Evolutionary conservation across 2,329 filamentous ascomycete genomes (phyloP).

Genomic region (Ophiostoma perfectum): DNA sequence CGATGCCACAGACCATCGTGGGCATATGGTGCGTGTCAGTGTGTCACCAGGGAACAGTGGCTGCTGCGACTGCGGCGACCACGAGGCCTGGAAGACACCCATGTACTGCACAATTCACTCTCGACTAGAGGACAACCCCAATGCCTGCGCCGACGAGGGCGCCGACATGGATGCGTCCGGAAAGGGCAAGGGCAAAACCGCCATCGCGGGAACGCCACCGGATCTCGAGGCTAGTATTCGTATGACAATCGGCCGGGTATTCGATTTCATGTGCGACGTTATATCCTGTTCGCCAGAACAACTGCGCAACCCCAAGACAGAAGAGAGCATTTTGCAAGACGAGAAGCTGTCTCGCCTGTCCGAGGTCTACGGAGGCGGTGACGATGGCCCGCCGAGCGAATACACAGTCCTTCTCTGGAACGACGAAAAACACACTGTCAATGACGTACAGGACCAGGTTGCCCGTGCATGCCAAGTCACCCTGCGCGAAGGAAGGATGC

Average conservation of each 20-base stretch:
- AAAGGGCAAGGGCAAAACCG: slow-evolving; percentile 58
- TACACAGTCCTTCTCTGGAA: slow-evolving; percentile 92
- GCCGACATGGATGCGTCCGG: not conserved
- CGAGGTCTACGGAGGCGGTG: slow-evolving; percentile 66
- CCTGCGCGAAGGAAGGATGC: slow-evolving; percentile 60
- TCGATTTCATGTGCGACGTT: slow-evolving; percentile 97
- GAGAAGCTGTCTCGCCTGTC: slow-evolving; percentile 73
- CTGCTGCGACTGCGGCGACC: slow-evolving; percentile 90
- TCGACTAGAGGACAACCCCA: not conserved
- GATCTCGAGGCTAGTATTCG: slow-evolving; percentile 73
- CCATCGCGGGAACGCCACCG: slow-evolving; percentile 55
- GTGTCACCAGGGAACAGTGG: slow-evolving; percentile 29
- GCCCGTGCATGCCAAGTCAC: slow-evolving; percentile 78
- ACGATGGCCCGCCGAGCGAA: slow-evolving; percentile 62
- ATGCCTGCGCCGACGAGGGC: not conserved
- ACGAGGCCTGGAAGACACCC: slow-evolving; percentile 85
- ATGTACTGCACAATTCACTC: slow-evolving; percentile 94
- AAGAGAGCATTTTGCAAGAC: slow-evolving; percentile 73
- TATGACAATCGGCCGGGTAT: slow-evolving; percentile 75
- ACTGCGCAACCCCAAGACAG: slow-evolving; percentile 76
- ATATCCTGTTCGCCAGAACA: slow-evolving; percentile 98
- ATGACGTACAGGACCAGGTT: slow-evolving; percentile 85
- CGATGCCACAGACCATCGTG: slow-evolving; percentile 88
- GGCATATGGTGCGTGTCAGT: slow-evolving; percentile 81
- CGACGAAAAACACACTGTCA: slow-evolving; percentile 95